Percentiles rank a stretch among this genome's conserved stretches.
Conservation (phyloP, 1,139 yeast species). For the Candida tetrigidarum region DNA sequence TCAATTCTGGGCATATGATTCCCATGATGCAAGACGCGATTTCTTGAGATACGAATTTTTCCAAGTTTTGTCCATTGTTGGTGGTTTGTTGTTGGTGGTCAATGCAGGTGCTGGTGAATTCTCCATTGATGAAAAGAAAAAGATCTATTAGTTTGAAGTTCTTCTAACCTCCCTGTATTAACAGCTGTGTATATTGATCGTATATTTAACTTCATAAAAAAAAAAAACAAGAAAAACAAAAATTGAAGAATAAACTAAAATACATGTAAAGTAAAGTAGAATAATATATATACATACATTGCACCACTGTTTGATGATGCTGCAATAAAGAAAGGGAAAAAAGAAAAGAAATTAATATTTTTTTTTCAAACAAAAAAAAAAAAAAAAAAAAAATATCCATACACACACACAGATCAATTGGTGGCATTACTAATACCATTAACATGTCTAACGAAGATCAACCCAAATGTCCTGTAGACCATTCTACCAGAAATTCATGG, state of each 20-base stretch:
- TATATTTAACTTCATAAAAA: background rate
- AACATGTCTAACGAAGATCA: constrained; percentile 17
- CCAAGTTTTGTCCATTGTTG: constrained; percentile 94
- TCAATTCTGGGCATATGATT: constrained; percentile 84
- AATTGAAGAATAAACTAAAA: no score
- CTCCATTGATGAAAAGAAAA: constrained; percentile 95
- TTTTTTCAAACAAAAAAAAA: background rate
- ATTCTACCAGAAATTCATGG: constrained; percentile 54
- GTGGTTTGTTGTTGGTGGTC: constrained; percentile 88
- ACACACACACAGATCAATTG: background rate
- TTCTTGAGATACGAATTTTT: constrained; percentile 91
- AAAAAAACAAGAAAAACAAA: background rate
- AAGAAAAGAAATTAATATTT: no score
- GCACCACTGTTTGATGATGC: no score
- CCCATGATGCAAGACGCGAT: constrained; percentile 81
- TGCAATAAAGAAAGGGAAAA: no score
- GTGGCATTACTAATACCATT: background rate
- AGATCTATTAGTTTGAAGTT: constrained; percentile 60
- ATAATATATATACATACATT: no score
- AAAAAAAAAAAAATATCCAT: background rate
- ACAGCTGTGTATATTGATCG: background rate
- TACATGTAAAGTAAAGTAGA: no score
- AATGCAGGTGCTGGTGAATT: constrained; percentile 97
- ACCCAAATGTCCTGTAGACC: constrained; percentile 33
- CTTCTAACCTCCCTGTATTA: background rate